phyloP scores from a whole-genome alignment of 2,329 filamentous ascomycete genomes.

The Huntiella bhutanensis region DNA sequence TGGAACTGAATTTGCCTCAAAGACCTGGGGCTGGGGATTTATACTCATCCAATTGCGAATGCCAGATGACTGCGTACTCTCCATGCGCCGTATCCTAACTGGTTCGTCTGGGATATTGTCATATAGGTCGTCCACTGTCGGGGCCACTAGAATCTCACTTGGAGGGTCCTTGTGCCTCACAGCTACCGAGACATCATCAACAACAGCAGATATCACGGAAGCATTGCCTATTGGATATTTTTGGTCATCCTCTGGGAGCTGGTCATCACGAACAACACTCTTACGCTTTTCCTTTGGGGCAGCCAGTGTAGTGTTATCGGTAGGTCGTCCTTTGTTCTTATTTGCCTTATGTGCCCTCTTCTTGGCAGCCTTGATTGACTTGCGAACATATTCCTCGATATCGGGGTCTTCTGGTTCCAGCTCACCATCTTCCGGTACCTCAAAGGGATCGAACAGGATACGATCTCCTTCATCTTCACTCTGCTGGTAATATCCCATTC shows the following conservation, averaged over 20 bases:
- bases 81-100: too few relatives aligned
- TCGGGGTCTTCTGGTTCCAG: slow-evolving; percentile 26
- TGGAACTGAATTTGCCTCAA: too few relatives aligned
- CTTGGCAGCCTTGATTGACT: slow-evolving; percentile 33
- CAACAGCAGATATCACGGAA: not conserved
- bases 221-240: not conserved
- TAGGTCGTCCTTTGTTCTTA: slow-evolving; percentile 19
- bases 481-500: slow-evolving; percentile 42
- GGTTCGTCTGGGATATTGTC: too few relatives aligned
- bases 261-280: not conserved
- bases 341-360: slow-evolving; percentile 30
- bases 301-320: not conserved
- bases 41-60: too few relatives aligned
- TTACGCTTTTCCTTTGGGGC: not conserved
- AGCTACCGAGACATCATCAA: not conserved
- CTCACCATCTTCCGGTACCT: slow-evolving; percentile 29
- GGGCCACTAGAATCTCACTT: too few relatives aligned
- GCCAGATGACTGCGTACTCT: too few relatives aligned
- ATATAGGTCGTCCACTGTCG: too few relatives aligned
- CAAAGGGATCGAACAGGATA: slow-evolving; percentile 41
- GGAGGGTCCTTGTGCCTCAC: too few relatives aligned
- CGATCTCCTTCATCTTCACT: slow-evolving; percentile 25
- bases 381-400: slow-evolving; percentile 35
- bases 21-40: too few relatives aligned
- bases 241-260: not conserved